A percentile compares a stretch with the other conserved stretches of the same genome.
Evolutionary conservation across 2,329 filamentous ascomycete species (phyloP).

Genomic region (Nemania sp.): DNA sequence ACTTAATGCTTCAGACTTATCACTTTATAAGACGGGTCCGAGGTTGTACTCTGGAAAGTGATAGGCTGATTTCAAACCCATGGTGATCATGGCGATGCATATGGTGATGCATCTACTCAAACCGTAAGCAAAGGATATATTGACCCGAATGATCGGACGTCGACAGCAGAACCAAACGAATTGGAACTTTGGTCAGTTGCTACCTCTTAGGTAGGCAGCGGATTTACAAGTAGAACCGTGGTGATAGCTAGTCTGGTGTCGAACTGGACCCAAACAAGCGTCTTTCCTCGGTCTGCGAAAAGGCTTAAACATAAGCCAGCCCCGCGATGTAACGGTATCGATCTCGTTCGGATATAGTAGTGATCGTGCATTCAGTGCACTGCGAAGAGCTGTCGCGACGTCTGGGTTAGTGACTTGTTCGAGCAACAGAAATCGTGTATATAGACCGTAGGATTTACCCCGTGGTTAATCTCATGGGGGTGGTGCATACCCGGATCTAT

Average conservation of each 20-base stretch:
- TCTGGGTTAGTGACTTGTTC: background rate
- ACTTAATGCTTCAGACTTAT: background rate
- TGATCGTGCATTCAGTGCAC: too few relatives aligned
- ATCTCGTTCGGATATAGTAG: background rate
- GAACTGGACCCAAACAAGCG: too few relatives aligned
- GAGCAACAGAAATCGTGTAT: background rate
- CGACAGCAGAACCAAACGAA: background rate
- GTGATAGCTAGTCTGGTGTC: too few relatives aligned
- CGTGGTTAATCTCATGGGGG: background rate
- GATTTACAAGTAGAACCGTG: too few relatives aligned
- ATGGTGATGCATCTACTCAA: too few relatives aligned
- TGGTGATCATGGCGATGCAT: too few relatives aligned
- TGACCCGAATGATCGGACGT: too few relatives aligned
- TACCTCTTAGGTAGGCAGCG: too few relatives aligned
- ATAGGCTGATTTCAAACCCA: background rate
- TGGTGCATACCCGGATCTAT: background rate
- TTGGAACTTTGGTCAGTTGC: background rate
- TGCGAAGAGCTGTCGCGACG: background rate
- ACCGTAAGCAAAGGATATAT: too few relatives aligned
- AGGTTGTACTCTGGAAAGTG: background rate
- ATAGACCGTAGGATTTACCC: background rate
- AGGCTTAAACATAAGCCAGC: background rate
- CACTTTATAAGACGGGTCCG: background rate
- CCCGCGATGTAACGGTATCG: constrained; percentile 14
- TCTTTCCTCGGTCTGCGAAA: background rate